Conservation (phyloP, 352 stramenopile genomes). For the Pythium monospermum region DNA sequence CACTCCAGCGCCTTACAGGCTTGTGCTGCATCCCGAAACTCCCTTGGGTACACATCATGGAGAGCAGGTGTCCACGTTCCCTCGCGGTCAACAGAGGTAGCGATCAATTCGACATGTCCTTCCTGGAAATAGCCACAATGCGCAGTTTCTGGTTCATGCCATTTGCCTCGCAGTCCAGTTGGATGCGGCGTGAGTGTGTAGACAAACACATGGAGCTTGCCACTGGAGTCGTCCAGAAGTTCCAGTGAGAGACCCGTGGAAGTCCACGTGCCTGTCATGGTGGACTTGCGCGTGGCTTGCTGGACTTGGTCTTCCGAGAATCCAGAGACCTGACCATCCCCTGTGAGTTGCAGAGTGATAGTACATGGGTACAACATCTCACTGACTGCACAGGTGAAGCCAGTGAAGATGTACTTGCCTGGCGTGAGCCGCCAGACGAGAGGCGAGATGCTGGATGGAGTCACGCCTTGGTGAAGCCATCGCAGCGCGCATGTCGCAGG, state of each 20-base stretch:
- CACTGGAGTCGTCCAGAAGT: slow-evolving; percentile 5
- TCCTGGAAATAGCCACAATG: slow-evolving; percentile 14
- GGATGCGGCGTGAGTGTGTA: slow-evolving; percentile 14
- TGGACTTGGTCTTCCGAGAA: slow-evolving; percentile 40
- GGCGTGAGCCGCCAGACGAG: slow-evolving; percentile 33
- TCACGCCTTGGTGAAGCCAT: slow-evolving; percentile 5
- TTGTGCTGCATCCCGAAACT: slow-evolving; percentile 7
- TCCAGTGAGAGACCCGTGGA: slow-evolving; percentile 10
- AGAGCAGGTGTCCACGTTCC: slow-evolving; percentile 1
- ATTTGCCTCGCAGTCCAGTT: slow-evolving; percentile 8
- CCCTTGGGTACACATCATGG: slow-evolving; percentile 2
- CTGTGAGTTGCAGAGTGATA: slow-evolving; percentile 33
- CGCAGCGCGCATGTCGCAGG: not conserved
- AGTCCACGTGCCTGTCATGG: slow-evolving; percentile 46
- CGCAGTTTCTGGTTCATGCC: slow-evolving; percentile 9
- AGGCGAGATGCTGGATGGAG: slow-evolving; percentile 2
- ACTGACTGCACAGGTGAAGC: slow-evolving; percentile 51
- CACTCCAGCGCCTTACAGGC: not conserved
- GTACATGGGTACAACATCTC: slow-evolving; percentile 69
- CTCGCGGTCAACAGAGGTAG: not conserved
- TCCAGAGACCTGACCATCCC: slow-evolving; percentile 30
- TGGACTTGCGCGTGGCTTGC: slow-evolving; percentile 37
- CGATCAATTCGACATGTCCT: slow-evolving; percentile 10
- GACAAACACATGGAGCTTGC: slow-evolving; percentile 7
- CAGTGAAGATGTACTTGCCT: slow-evolving; percentile 45